These are phyloP conservation scores for Nannizziopsis arthrosporioides DNA, from an alignment of 2,329 filamentous ascomycete species.

Conservation along the genomic window DNA sequence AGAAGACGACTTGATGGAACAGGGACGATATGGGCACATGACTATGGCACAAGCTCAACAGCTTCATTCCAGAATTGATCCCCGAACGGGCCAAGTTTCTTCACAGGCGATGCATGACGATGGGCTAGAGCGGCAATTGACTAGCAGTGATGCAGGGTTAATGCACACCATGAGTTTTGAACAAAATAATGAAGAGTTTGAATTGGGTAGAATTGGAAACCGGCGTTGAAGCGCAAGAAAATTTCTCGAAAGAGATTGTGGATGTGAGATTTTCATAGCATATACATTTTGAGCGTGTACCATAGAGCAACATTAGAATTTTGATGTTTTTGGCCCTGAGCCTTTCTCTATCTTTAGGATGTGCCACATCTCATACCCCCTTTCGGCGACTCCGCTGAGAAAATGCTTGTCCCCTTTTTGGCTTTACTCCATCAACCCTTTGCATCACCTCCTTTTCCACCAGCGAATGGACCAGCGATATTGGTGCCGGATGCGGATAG, in stretches of 20 bases:
- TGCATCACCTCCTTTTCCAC: too few species aligned
- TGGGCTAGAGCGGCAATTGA: conserved; percentile 11
- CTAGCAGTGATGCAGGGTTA: not conserved
- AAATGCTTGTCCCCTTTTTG: too few species aligned
- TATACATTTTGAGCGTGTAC: too few species aligned
- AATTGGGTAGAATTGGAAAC: conserved; percentile 3
- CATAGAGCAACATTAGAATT: too few species aligned
- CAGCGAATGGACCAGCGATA: too few species aligned
- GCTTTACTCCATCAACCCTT: too few species aligned
- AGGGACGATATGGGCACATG: conserved; percentile 31
- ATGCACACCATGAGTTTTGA: not conserved
- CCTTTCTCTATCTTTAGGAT: too few species aligned
- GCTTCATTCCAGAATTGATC: conserved; percentile 10
- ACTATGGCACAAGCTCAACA: not conserved
- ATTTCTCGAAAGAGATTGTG: not conserved
- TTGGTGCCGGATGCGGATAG: too few species aligned
- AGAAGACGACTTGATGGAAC: conserved; percentile 36
- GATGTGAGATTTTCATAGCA: not conserved
- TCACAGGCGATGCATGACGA: conserved; percentile 16
- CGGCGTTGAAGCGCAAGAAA: not conserved
- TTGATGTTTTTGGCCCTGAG: too few species aligned
- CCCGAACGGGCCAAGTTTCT: conserved; percentile 16
- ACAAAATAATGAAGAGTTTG: conserved; percentile 4
- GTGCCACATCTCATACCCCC: too few species aligned
- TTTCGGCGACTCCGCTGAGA: too few species aligned